Evolutionary conservation across 192 early-diverging fungal species (phyloP), one percentile per base, ranked within the genome.

Genomic region (Rhizophagus clarus): DNA sequence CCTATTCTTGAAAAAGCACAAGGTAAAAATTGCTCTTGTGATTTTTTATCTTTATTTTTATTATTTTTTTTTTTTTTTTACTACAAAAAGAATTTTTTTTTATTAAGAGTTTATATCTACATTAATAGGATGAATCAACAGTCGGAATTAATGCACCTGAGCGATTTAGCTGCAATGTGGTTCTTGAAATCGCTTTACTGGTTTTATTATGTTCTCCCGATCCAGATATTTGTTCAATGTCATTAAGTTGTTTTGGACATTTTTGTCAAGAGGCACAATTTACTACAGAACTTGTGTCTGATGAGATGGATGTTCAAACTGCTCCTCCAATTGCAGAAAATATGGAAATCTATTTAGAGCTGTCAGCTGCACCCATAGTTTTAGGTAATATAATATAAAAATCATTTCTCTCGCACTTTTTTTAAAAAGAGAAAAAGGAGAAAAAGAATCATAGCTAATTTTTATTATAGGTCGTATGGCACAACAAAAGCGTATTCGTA

Each of bases 401-500:
- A 40, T 40, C 37, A 40, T 40, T 40, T 40, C 5, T 40, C 6
- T 8, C 6, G 5, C 5, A 8, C 0, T 40, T 40, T 40, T 40
- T 40, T 40, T 40, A 6, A 66, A 66, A 31, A 17, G 15, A 67
- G 11, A 31, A 66, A 28, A 66, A 40, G 1, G 15, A 67, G 11
- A 31, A 66, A 28, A 66, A 40, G 1, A 68, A 32, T 37, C 17
- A 42, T 47, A 26, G 22, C 28, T 26, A 24, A 26, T n/a, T 22
- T 22, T 26, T 15, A 47, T 51, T 42, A 24, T 77, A 86, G 90
- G 93, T 28, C 90, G 93, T 20, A 89, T 91, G 56, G 92, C 92
- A 1, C 91, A 93, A 74, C 95, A 96, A 80, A 94, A 95, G 76
- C 87, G 92, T 1, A 88, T 94, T 67, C 84, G 95, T n/a, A 88